Evolutionary conservation across 345 rosid genomes (phyloP).

Genomic region (Diplotaxis tenuifolia): DNA sequence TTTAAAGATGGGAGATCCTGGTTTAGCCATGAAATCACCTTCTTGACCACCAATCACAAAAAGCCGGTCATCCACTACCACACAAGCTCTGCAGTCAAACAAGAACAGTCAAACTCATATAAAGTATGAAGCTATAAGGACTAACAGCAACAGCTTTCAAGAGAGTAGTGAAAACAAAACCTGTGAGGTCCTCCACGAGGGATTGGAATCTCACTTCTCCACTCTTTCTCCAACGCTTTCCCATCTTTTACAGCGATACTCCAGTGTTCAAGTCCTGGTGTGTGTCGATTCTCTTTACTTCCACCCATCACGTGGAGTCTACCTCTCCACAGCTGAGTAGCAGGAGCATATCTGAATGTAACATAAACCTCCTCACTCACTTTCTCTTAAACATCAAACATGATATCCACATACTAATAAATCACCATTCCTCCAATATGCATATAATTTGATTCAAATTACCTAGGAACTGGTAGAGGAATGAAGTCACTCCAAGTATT

Average conservation of each 20-base stretch:
- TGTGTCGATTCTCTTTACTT: constrained; percentile 85
- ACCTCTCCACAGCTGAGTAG: constrained; percentile 96
- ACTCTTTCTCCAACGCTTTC: constrained; percentile 70
- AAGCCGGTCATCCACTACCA: constrained; percentile 72
- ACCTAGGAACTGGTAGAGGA: constrained; percentile 89
- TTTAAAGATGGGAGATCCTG: constrained; percentile 96
- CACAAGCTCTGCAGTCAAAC: constrained; percentile 32
- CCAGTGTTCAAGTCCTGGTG: constrained; percentile 47
- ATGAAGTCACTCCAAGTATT: constrained; percentile 71
- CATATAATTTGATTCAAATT: constrained; percentile 20
- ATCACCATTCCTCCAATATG: neutral
- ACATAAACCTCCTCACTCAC: neutral
- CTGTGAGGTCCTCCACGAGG: constrained; percentile 99
- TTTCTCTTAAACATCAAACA: neutral
- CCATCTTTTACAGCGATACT: constrained; percentile 88
- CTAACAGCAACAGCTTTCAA: neutral
- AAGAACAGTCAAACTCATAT: neutral
- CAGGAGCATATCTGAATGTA: constrained; percentile 86
- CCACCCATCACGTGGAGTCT: constrained; percentile 99
- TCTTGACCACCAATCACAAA: constrained; percentile 92
- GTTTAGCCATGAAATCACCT: constrained; percentile 99
- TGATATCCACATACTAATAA: neutral
- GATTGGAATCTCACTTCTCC: constrained; percentile 88
- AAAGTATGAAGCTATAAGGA: neutral
- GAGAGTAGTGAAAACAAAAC: constrained; percentile 23